Conservation (phyloP, 768 basidiomycete genomes). For the Rhodotorula toruloides region DNA sequence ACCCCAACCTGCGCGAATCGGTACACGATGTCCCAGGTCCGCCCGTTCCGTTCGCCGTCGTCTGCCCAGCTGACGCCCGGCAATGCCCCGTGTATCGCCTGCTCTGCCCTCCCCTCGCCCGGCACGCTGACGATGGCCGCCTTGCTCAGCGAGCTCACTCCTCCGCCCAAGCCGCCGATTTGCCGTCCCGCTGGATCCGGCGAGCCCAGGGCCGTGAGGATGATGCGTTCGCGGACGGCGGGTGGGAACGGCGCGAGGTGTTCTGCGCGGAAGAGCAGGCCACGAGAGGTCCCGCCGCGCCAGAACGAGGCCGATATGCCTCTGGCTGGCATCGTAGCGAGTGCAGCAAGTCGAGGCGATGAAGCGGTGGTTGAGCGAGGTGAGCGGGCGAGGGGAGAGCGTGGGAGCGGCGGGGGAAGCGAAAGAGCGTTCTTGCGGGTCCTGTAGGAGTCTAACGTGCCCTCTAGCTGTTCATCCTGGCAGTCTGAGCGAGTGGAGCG, state of each 20-base stretch:
- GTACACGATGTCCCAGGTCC: slow-evolving; percentile 31
- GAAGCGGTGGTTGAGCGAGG: not conserved
- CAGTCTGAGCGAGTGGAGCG: no score
- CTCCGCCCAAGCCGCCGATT: slow-evolving; percentile 22
- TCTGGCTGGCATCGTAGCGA: slow-evolving; percentile 8
- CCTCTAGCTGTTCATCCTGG: no score
- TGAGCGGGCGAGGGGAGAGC: not conserved
- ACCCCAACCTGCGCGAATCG: slow-evolving; percentile 38
- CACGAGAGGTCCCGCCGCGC: slow-evolving; percentile 36
- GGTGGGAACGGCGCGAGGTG: slow-evolving; percentile 18
- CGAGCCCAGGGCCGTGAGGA: slow-evolving; percentile 29
- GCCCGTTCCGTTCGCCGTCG: slow-evolving; percentile 5
- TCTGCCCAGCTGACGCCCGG: slow-evolving; percentile 36
- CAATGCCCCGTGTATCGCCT: slow-evolving; percentile 6
- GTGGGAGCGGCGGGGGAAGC: not conserved
- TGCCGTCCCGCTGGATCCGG: slow-evolving; percentile 30
- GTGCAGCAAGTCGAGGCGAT: not conserved
- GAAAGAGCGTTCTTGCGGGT: no score
- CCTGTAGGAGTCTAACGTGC: no score
- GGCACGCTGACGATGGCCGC: slow-evolving; percentile 22
- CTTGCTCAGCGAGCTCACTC: slow-evolving; percentile 29
- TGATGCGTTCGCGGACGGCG: slow-evolving; percentile 23
- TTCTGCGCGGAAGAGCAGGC: slow-evolving; percentile 31
- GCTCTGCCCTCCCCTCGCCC: slow-evolving; percentile 18
- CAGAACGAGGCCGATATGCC: slow-evolving; percentile 25